Conservation (phyloP, 2,329 filamentous ascomycete genomes). For the Tolypocladium inflatum region DNA sequence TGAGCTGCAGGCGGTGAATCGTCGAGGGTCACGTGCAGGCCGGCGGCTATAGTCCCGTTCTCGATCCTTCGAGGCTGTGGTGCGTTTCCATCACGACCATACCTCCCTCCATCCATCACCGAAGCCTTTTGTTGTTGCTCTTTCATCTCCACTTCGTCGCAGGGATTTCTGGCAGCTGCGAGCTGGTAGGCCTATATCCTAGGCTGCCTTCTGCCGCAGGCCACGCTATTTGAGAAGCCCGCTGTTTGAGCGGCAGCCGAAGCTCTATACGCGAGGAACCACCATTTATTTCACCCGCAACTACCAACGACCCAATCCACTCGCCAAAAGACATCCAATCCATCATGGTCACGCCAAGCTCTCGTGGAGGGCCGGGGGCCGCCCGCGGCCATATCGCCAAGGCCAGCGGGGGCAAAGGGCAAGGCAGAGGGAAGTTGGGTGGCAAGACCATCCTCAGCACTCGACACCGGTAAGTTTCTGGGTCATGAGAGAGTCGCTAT, state of each 20-base stretch:
- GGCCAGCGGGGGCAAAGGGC: background rate
- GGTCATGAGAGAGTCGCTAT: background rate
- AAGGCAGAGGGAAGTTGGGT: background rate
- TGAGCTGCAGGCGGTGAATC: background rate
- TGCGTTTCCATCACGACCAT: no score
- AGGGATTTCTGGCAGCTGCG: background rate
- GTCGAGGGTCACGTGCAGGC: background rate
- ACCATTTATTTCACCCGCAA: background rate
- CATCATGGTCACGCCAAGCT: background rate
- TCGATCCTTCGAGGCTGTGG: background rate
- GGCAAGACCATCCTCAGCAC: conserved; percentile 2
- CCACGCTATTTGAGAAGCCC: background rate
- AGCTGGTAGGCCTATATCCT: no score
- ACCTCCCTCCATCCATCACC: background rate
- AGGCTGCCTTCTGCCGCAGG: background rate
- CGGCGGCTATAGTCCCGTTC: background rate
- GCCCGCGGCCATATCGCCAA: background rate
- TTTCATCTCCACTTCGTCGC: background rate
- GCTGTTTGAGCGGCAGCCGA: background rate
- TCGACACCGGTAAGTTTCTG: background rate
- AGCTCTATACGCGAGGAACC: background rate
- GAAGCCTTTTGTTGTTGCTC: no score
- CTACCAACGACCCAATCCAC: background rate
- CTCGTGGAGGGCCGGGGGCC: background rate
- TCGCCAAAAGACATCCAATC: background rate